Percentiles rank a stretch among this genome's conserved stretches.
Evolutionary conservation across 345 rosid genomes (phyloP).

Genomic region (Boechera retrofracta): DNA sequence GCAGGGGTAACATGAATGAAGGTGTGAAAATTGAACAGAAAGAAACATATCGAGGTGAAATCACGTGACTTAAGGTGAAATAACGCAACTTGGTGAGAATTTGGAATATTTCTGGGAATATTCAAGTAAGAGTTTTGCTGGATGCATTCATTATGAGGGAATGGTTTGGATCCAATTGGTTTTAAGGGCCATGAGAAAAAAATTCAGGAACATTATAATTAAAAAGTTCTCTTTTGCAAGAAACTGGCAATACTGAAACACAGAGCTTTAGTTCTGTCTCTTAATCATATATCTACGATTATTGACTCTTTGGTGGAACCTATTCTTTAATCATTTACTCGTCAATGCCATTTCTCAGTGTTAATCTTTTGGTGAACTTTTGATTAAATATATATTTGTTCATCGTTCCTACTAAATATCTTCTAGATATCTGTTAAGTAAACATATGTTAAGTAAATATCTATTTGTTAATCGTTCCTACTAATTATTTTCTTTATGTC

Average conservation of each 20-base stretch:
- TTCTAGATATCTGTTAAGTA: neutral
- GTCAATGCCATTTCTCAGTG: slow-evolving; percentile 33
- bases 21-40: slow-evolving; percentile 17
- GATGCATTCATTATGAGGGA: slow-evolving; percentile 7
- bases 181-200: slow-evolving; percentile 8
- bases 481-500: slow-evolving; percentile 16
- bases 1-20: neutral
- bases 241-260: slow-evolving; percentile 4
- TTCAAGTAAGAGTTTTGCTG: neutral
- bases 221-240: slow-evolving; percentile 27
- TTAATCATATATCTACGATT: slow-evolving; percentile 2
- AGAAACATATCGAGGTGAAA: slow-evolving; percentile 18
- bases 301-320: slow-evolving; percentile 30
- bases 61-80: slow-evolving; percentile 9
- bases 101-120: neutral
- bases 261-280: slow-evolving; percentile 3
- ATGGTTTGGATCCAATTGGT: slow-evolving; percentile 13
- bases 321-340: slow-evolving; percentile 33
- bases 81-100: neutral
- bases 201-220: slow-evolving; percentile 20
- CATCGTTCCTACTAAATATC: slow-evolving; percentile 1
- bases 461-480: neutral
- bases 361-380: slow-evolving; percentile 21
- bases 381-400: slow-evolving; percentile 23
- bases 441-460: neutral